These are phyloP conservation scores for Endocalyx cinctus DNA, from an alignment of 2,329 filamentous ascomycete species.

Conservation along the genomic window DNA sequence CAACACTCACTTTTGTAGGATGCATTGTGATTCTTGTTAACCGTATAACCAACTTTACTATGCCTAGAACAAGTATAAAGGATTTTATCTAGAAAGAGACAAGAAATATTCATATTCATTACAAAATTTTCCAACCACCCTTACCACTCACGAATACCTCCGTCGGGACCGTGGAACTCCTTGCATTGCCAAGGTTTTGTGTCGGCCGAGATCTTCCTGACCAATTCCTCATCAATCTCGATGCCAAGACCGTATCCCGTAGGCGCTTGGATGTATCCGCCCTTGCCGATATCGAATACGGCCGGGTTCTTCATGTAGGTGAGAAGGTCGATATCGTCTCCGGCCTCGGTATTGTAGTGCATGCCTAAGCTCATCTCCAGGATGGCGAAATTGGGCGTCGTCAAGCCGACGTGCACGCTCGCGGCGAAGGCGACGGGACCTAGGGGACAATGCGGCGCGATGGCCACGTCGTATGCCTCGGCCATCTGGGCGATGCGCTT, in stretches of 20 bases:
- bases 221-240: conserved; percentile 65
- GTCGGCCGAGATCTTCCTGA: conserved; percentile 53
- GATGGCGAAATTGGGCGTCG: conserved; percentile 63
- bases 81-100: too few relatives aligned
- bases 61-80: too few relatives aligned
- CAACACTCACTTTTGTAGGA: too few relatives aligned
- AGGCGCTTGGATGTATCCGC: conserved; percentile 59
- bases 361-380: conserved; percentile 78
- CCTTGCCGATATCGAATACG: conserved; percentile 58
- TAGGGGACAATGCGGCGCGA: conserved; percentile 70
- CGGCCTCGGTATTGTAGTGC: conserved; percentile 66
- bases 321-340: conserved; percentile 49
- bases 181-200: conserved; percentile 62
- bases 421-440: conserved; percentile 71
- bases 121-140: not conserved
- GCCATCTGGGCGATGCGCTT: conserved; percentile 65
- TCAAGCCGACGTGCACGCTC: conserved; percentile 60
- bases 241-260: conserved; percentile 62
- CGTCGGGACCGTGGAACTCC: conserved; percentile 53
- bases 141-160: conserved; percentile 12
- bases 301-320: conserved; percentile 62
- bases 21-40: too few relatives aligned
- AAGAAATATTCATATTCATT: too few relatives aligned
- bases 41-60: too few relatives aligned
- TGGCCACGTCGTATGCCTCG: conserved; percentile 67